A percentile compares a stretch with the other conserved stretches of the same genome.
Evolutionary conservation across 108 stramenopile species (phyloP).

Genomic region (Bacterosira constricta): DNA sequence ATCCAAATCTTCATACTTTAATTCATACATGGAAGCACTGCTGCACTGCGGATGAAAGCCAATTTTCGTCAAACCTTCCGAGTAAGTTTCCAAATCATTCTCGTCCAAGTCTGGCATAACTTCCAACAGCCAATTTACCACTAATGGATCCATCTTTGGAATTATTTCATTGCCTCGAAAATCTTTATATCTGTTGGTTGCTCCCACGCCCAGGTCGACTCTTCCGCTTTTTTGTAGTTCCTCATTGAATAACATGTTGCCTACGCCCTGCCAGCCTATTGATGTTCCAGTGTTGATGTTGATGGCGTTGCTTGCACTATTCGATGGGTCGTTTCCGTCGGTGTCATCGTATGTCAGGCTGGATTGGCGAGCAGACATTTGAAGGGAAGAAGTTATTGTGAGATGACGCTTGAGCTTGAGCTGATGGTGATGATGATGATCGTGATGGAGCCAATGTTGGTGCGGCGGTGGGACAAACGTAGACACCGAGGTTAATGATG

Average conservation of each 20-base stretch:
- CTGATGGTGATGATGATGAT: too few species aligned
- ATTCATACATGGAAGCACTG: not conserved
- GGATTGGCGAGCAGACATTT: too few species aligned
- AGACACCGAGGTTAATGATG: too few species aligned
- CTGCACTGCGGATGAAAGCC: not conserved
- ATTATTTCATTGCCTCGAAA: slow-evolving; percentile 42
- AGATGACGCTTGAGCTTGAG: too few species aligned
- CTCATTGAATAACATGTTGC: slow-evolving; percentile 41
- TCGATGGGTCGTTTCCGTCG: too few species aligned
- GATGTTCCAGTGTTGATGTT: slow-evolving; percentile 22
- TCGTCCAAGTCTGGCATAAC: not conserved
- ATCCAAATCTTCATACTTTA: slow-evolving; percentile 3
- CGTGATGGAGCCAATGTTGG: too few species aligned
- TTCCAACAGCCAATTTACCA: not conserved
- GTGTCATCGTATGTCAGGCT: too few species aligned
- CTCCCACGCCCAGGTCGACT: slow-evolving; percentile 30
- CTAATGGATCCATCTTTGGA: not conserved
- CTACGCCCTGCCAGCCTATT: slow-evolving; percentile 27
- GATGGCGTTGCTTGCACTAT: too few species aligned
- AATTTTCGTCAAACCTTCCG: not conserved
- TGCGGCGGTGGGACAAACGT: too few species aligned
- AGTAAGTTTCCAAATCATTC: not conserved
- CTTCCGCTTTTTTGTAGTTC: slow-evolving; percentile 27
- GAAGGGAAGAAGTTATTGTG: too few species aligned
- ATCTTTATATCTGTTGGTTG: slow-evolving; percentile 15